Conservation (phyloP, 108 stramenopile genomes). For the Epithemia pelagica region DNA sequence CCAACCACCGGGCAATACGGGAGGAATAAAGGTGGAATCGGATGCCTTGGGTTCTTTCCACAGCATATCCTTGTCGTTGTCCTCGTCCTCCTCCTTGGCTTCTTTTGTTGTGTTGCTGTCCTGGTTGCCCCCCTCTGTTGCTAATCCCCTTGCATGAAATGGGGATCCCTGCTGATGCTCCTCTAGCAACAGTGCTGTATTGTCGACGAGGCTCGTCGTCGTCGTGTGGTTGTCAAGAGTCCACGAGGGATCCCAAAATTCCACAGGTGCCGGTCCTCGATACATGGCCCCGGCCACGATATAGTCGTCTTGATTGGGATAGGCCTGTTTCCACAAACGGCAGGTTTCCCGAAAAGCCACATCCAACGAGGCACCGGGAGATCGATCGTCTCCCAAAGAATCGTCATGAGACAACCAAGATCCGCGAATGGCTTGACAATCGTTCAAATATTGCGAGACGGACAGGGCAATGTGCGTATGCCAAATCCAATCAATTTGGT, state of each 20-base stretch:
- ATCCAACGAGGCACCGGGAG: constrained; percentile 32
- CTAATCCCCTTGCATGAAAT: neutral
- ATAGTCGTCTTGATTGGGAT: constrained; percentile 28
- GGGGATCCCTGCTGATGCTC: neutral
- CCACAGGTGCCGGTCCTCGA: constrained; percentile 49
- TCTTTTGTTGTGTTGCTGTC: neutral
- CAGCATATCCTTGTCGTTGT: too few relatives aligned
- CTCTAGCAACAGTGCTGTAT: neutral
- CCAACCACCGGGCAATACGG: neutral
- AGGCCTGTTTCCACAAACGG: constrained; percentile 33
- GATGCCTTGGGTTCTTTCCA: neutral
- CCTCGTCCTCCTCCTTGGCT: neutral
- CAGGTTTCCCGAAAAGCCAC: constrained; percentile 26
- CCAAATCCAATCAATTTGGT: constrained; percentile 61
- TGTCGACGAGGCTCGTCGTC: too few relatives aligned
- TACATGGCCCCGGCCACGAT: constrained; percentile 47
- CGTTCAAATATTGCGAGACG: constrained; percentile 23
- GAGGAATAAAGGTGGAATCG: neutral
- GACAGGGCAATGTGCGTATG: constrained; percentile 48
- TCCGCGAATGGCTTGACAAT: constrained; percentile 32
- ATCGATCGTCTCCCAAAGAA: constrained; percentile 43
- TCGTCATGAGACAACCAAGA: constrained; percentile 47
- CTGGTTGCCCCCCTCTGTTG: neutral
- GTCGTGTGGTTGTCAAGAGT: neutral
- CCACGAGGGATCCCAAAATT: constrained; percentile 24